These are phyloP conservation scores for Septoria linicola DNA, from an alignment of 2,329 filamentous ascomycete genomes.

Conservation along the genomic window DNA sequence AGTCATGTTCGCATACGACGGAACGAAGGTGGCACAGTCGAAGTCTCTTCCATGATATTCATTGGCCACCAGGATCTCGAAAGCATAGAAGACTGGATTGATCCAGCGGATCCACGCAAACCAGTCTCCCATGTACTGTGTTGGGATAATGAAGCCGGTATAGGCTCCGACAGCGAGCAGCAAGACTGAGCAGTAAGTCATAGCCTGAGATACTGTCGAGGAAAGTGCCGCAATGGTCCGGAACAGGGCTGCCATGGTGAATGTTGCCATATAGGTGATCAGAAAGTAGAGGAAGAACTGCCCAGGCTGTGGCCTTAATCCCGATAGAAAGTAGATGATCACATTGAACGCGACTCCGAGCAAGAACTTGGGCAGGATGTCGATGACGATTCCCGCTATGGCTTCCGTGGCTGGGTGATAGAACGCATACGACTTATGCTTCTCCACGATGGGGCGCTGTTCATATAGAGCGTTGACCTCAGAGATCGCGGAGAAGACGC, in stretches of 20 bases:
- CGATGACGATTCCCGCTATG: conserved; percentile 54
- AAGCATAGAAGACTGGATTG: conserved; percentile 65
- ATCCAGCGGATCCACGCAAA: conserved; percentile 45
- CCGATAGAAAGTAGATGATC: conserved; percentile 58
- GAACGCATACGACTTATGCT: conserved; percentile 46
- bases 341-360: conserved; percentile 54
- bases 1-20: conserved; percentile 36
- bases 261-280: conserved; percentile 59
- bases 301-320: conserved; percentile 40
- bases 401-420: conserved; percentile 48
- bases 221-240: conserved; percentile 59
- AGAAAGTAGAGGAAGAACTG: conserved; percentile 64
- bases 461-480: conserved; percentile 66
- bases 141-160: conserved; percentile 48
- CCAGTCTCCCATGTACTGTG: conserved; percentile 53
- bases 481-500: conserved; percentile 57
- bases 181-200: conserved; percentile 55
- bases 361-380: conserved; percentile 59
- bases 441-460: conserved; percentile 50
- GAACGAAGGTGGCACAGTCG: conserved; percentile 40
- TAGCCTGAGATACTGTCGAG: conserved; percentile 62
- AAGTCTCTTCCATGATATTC: conserved; percentile 47
- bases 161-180: conserved; percentile 62
- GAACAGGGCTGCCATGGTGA: conserved; percentile 58
- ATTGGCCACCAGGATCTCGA: conserved; percentile 59